Conservation (phyloP, 176 grass and related monocot species). For the Saccharum spontaneum region DNA sequence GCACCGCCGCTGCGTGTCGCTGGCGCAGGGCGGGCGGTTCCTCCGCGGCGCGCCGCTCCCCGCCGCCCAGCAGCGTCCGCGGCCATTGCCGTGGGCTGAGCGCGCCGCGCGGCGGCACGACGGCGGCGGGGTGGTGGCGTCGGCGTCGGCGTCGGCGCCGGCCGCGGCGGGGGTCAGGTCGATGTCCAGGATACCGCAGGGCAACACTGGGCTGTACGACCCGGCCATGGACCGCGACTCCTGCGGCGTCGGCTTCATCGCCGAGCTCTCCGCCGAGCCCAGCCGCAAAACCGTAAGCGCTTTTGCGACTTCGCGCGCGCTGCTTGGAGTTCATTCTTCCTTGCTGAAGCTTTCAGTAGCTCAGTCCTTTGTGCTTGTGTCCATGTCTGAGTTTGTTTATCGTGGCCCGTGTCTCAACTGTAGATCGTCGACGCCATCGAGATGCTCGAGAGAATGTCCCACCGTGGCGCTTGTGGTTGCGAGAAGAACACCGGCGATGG, state of each 20-base stretch:
- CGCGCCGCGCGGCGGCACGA: not conserved
- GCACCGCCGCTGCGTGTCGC: not conserved
- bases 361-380: not conserved
- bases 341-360: not conserved
- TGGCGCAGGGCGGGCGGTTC: constrained; percentile 10
- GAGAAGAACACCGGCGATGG: constrained; percentile 70
- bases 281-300: constrained; percentile 50
- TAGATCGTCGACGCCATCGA: constrained; percentile 54
- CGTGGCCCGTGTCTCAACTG: not conserved
- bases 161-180: constrained; percentile 26
- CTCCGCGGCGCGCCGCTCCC: constrained; percentile 15
- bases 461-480: constrained; percentile 60
- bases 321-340: not conserved
- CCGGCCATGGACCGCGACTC: constrained; percentile 63
- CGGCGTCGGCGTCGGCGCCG: constrained; percentile 13
- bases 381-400: not conserved
- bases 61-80: constrained; percentile 6
- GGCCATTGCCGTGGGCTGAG: not conserved
- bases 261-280: constrained; percentile 45
- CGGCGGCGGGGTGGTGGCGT: not conserved
- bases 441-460: constrained; percentile 68
- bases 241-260: constrained; percentile 64
- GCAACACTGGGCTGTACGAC: constrained; percentile 54
- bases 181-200: constrained; percentile 50
- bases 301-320: not conserved